phyloP scores from a whole-genome alignment of 345 rosid genomes.

The Streptanthus diversifolius region DNA sequence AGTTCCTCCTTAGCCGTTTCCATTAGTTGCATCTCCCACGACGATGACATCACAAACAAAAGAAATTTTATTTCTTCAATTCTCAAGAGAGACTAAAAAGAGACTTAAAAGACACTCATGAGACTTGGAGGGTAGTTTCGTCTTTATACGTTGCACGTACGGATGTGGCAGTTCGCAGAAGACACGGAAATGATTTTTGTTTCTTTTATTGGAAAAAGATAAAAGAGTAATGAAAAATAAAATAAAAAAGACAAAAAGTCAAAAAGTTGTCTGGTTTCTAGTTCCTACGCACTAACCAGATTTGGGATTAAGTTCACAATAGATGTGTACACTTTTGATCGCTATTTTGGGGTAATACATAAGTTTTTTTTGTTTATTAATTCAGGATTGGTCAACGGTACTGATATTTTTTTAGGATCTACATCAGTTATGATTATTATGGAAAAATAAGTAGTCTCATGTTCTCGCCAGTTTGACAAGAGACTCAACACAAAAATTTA shows the following conservation, averaged over 20 bases:
- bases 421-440: too few relatives aligned
- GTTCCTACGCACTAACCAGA: slow-evolving; percentile 17
- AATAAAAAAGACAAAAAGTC: background rate
- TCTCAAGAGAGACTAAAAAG: background rate
- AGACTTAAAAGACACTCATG: background rate
- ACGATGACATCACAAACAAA: slow-evolving; percentile 9
- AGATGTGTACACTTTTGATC: background rate
- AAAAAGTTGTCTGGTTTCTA: background rate
- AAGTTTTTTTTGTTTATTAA: too few relatives aligned
- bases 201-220: background rate
- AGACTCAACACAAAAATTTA: too few relatives aligned
- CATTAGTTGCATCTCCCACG: slow-evolving; percentile 38
- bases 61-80: background rate
- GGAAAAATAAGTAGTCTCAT: too few relatives aligned
- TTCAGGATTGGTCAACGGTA: too few relatives aligned
- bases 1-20: slow-evolving; percentile 47
- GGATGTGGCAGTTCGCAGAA: slow-evolving; percentile 27
- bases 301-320: background rate
- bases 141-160: slow-evolving; percentile 14
- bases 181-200: slow-evolving; percentile 26
- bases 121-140: slow-evolving; percentile 1
- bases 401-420: too few relatives aligned
- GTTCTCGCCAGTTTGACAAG: too few relatives aligned
- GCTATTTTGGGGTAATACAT: background rate
- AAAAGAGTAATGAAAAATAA: background rate